These are phyloP conservation scores for Tilletia setariae DNA, from an alignment of 1,284 basidiomycete genomes.

Conservation along the genomic window DNA sequence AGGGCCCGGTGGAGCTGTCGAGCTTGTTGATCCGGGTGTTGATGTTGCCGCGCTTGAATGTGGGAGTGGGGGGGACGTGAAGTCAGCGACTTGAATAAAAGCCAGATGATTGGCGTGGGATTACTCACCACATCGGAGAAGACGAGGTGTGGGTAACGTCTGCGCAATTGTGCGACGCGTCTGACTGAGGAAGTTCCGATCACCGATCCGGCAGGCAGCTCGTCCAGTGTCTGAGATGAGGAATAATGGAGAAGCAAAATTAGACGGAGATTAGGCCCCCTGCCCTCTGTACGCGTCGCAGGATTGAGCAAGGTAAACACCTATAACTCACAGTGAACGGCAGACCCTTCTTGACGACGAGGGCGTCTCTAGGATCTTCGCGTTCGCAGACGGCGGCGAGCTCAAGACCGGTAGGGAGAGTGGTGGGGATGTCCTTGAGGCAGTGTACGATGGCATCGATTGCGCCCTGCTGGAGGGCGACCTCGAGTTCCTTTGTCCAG, in stretches of 20 bases:
- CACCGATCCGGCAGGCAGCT: constrained; percentile 81
- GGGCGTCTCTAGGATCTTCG: constrained; percentile 82
- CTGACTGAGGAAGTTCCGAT: constrained; percentile 93
- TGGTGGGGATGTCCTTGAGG: constrained; percentile 90
- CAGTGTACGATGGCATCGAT: constrained; percentile 93
- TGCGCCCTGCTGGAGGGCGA: constrained; percentile 67
- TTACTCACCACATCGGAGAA: constrained; percentile 83
- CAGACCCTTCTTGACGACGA: constrained; percentile 79
- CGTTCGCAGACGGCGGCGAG: constrained; percentile 81
- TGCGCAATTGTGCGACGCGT: constrained; percentile 82
- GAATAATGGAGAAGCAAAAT: neutral
- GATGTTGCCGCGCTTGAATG: constrained; percentile 54
- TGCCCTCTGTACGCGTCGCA: too few relatives aligned
- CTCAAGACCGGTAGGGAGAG: constrained; percentile 76
- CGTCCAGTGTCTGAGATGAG: constrained; percentile 65
- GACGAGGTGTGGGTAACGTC: constrained; percentile 71
- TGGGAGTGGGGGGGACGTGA: constrained; percentile 16
- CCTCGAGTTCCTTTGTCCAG: constrained; percentile 94
- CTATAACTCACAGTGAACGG: constrained; percentile 58
- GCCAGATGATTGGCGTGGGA: neutral
- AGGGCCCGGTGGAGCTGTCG: constrained; percentile 78
- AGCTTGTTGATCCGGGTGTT: constrained; percentile 83
- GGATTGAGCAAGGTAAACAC: neutral
- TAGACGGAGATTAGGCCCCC: too few relatives aligned
- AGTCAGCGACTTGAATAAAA: too few relatives aligned